Evolutionary conservation across 2,329 filamentous ascomycete genomes (phyloP).

Genomic region (Fusarium papillatum): DNA sequence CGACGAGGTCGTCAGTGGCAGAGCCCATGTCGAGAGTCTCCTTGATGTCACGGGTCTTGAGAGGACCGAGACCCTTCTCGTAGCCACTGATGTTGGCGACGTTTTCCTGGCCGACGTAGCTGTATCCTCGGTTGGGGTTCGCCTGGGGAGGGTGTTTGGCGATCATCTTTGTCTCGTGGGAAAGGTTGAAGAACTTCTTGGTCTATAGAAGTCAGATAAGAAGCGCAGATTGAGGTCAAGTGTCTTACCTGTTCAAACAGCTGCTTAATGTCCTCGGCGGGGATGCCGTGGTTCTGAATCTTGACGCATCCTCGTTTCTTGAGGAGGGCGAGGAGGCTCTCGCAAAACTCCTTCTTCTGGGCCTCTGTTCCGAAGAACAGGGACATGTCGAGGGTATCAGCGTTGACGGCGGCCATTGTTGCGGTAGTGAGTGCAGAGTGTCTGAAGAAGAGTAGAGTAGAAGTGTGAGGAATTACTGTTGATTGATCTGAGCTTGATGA

Average conservation of each 20-base stretch:
- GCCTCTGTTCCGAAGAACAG: conserved; percentile 44
- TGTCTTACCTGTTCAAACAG: conserved; percentile 34
- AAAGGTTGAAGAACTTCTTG: conserved; percentile 48
- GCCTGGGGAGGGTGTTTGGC: conserved; percentile 48
- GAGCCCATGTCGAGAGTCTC: conserved; percentile 56
- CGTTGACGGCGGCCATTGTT: conserved; percentile 32
- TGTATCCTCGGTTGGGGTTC: conserved; percentile 54
- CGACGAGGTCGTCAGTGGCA: conserved; percentile 46
- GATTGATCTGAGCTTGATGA: conserved; percentile 3
- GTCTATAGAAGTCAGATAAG: conserved; percentile 29
- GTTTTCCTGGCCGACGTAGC: conserved; percentile 51
- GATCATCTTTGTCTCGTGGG: conserved; percentile 48
- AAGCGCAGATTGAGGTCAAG: fast-evolving
- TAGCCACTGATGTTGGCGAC: conserved; percentile 50
- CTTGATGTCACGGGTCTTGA: conserved; percentile 64
- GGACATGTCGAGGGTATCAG: conserved; percentile 45
- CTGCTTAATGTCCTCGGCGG: conserved; percentile 34
- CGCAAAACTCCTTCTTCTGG: conserved; percentile 42
- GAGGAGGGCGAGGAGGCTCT: conserved; percentile 36
- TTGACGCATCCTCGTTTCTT: conserved; percentile 44
- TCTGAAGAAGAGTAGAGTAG: neutral
- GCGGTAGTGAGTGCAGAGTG: neutral
- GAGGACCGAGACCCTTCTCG: conserved; percentile 60
- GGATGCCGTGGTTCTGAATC: conserved; percentile 43
- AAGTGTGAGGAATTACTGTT: neutral